These are phyloP conservation scores for Solioccasus polychromus DNA, from an alignment of 768 basidiomycete genomes.

Conservation along the genomic window DNA sequence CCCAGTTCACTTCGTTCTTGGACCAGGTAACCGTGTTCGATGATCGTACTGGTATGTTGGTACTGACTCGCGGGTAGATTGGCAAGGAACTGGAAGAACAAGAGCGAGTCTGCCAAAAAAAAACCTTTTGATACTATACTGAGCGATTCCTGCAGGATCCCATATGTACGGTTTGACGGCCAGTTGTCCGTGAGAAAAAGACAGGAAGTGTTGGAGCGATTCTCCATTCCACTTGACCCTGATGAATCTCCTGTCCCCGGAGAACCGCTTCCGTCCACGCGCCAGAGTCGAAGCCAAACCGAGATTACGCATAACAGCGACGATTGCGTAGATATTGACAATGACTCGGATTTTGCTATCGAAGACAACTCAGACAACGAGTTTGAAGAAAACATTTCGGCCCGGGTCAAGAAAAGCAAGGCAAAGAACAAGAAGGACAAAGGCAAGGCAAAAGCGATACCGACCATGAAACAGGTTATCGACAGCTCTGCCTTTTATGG, in stretches of 20 bases:
- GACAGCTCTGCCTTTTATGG: slow-evolving; percentile 24
- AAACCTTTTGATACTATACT: not conserved
- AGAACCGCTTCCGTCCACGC: slow-evolving; percentile 13
- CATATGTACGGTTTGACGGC: slow-evolving; percentile 82
- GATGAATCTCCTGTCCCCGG: slow-evolving; percentile 20
- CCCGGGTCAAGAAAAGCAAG: slow-evolving; percentile 30
- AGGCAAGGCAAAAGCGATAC: slow-evolving; percentile 29
- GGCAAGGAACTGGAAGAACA: slow-evolving; percentile 62
- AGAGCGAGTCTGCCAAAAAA: slow-evolving; percentile 41
- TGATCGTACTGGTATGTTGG: not conserved
- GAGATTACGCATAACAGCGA: slow-evolving; percentile 1
- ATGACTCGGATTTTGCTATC: slow-evolving; percentile 36
- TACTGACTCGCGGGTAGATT: slow-evolving; percentile 46
- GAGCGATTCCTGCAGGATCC: slow-evolving; percentile 47
- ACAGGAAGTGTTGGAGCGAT: slow-evolving; percentile 71
- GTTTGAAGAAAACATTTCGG: slow-evolving; percentile 30
- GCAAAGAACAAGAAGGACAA: slow-evolving; percentile 38
- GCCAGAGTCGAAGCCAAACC: slow-evolving; percentile 4
- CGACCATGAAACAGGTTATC: slow-evolving; percentile 12
- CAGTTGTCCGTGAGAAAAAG: slow-evolving; percentile 79
- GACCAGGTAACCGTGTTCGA: slow-evolving; percentile 53
- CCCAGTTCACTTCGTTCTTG: slow-evolving; percentile 84
- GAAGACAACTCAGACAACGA: slow-evolving; percentile 28
- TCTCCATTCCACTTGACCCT: slow-evolving; percentile 63
- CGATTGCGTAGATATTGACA: slow-evolving; percentile 20